These are phyloP conservation scores for Eustoma russellianum DNA, from an alignment of 257 asterid species.

Conservation along the genomic window DNA sequence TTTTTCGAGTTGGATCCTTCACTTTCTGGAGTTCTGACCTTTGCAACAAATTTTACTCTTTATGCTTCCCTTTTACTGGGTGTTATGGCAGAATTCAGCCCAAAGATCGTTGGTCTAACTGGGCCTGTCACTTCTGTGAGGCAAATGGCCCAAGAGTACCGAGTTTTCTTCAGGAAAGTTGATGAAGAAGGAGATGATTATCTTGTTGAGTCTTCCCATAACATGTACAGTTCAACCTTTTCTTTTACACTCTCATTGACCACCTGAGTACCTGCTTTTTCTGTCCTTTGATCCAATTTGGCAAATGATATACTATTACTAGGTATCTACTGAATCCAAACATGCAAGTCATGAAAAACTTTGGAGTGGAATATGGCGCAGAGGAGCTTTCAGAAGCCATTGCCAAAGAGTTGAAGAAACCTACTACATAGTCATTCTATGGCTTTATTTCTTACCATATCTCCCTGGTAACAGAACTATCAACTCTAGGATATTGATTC, in stretches of 20 bases:
- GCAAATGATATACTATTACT: not conserved
- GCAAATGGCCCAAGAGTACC: conserved; percentile 91
- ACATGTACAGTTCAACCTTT: conserved; percentile 41
- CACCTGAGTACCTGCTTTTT: not conserved
- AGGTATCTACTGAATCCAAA: conserved; percentile 85
- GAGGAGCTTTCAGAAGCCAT: conserved; percentile 59
- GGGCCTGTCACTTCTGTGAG: conserved; percentile 73
- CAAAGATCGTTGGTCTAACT: conserved; percentile 74
- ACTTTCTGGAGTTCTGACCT: no score
- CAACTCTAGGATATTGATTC: no score
- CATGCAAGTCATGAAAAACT: conserved; percentile 74
- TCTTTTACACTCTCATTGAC: not conserved
- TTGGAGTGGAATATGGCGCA: conserved; percentile 65
- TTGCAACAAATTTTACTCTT: not conserved
- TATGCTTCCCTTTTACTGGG: conserved; percentile 4
- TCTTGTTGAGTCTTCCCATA: conserved; percentile 81
- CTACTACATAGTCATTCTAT: conserved; percentile 7
- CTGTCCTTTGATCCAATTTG: not conserved
- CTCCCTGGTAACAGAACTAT: not conserved
- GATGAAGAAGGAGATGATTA: conserved; percentile 89
- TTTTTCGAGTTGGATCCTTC: not conserved
- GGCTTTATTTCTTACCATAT: not conserved
- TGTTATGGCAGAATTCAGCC: conserved; percentile 54
- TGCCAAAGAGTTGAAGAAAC: conserved; percentile 46
- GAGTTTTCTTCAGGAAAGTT: conserved; percentile 70